Evolutionary conservation across 2,329 filamentous ascomycete species (phyloP).

Genomic region (Lecanicillium sp.): DNA sequence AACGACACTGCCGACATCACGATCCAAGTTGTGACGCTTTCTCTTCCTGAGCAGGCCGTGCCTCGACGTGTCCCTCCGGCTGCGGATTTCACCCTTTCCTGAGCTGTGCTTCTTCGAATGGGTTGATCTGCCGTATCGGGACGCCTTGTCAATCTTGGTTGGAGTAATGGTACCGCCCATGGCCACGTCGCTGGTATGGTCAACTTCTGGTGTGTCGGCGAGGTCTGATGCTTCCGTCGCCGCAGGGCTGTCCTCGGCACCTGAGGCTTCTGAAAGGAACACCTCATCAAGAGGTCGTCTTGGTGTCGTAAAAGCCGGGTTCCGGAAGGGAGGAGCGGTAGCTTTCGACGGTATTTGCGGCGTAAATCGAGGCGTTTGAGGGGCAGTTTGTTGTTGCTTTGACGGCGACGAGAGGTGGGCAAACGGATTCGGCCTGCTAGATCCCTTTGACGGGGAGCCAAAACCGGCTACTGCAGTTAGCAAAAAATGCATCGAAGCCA

Average conservation of each 20-base stretch:
- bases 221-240: conserved; percentile 48
- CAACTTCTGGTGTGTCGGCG: conserved; percentile 43
- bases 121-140: conserved; percentile 33
- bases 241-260: conserved; percentile 52
- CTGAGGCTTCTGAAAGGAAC: conserved; percentile 45
- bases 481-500: conserved; percentile 2
- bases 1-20: conserved; percentile 42
- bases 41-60: conserved; percentile 44
- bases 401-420: conserved; percentile 28
- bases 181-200: conserved; percentile 33
- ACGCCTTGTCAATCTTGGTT: conserved; percentile 35
- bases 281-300: conserved; percentile 48
- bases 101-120: conserved; percentile 34
- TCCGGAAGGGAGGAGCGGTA: conserved; percentile 47
- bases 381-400: conserved; percentile 29
- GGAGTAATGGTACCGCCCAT: conserved; percentile 36
- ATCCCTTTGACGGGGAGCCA: conserved; percentile 28
- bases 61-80: conserved; percentile 28
- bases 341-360: conserved; percentile 32
- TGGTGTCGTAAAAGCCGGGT: conserved; percentile 56
- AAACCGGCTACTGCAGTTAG: conserved; percentile 19
- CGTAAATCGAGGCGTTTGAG: conserved; percentile 38
- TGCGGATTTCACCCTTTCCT: conserved; percentile 57
- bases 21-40: conserved; percentile 42
- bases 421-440: conserved; percentile 26